Conservation (phyloP, 768 basidiomycete genomes). For the Lentinula guzmanii region DNA sequence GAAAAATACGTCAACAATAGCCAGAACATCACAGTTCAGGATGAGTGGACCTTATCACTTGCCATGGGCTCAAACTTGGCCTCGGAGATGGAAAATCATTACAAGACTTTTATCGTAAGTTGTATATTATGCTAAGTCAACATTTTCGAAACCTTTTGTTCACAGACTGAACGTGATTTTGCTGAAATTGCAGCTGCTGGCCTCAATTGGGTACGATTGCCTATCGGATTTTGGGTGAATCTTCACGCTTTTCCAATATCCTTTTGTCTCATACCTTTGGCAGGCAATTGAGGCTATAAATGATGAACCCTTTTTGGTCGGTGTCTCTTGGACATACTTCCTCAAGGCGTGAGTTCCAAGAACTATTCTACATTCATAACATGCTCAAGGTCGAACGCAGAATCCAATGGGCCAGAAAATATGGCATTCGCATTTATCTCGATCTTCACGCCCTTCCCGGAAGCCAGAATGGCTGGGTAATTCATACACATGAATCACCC, state of each 20-base stretch:
- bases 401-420: slow-evolving; percentile 88
- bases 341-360: slow-evolving; percentile 16
- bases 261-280: neutral
- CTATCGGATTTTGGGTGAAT: slow-evolving; percentile 77
- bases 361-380: neutral
- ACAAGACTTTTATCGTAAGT: slow-evolving; percentile 78
- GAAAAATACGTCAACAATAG: slow-evolving; percentile 50
- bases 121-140: neutral
- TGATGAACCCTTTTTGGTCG: slow-evolving; percentile 77
- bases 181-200: slow-evolving; percentile 88
- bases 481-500: slow-evolving; percentile 8
- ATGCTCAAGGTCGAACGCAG: slow-evolving; percentile 57
- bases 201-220: slow-evolving; percentile 81
- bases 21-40: neutral
- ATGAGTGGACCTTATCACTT: slow-evolving; percentile 1
- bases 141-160: neutral
- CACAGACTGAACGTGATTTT: slow-evolving; percentile 86
- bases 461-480: slow-evolving; percentile 79
- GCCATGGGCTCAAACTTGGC: slow-evolving; percentile 1
- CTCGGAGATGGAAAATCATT: slow-evolving; percentile 64
- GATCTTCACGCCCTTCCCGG: slow-evolving; percentile 73
- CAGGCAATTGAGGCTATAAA: slow-evolving; percentile 44
- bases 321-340: slow-evolving; percentile 68
- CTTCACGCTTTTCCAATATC: slow-evolving; percentile 24
- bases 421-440: slow-evolving; percentile 83